Evolutionary conservation across 805 yeast species (phyloP).

Genomic region (Nakazawaea sp.): DNA sequence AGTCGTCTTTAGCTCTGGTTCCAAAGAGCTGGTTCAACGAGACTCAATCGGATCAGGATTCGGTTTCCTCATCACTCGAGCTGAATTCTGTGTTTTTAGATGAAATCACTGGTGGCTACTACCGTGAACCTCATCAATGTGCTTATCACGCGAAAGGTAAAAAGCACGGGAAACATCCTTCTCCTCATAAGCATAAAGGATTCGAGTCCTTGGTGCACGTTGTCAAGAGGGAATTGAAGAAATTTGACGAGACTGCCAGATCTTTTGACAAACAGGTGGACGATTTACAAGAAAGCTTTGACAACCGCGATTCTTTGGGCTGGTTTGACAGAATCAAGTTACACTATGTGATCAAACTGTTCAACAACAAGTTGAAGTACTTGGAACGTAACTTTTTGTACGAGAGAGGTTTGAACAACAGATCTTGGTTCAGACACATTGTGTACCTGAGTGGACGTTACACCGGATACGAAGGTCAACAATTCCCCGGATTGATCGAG

Average conservation of each 20-base stretch:
- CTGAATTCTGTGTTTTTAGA: neutral
- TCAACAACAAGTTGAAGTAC: slow-evolving; percentile 32
- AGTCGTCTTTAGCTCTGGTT: slow-evolving; percentile 25
- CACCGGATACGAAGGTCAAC: slow-evolving; percentile 56
- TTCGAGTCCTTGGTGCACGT: slow-evolving; percentile 19
- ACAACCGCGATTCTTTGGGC: slow-evolving; percentile 21
- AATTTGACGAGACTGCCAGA: neutral
- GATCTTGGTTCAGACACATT: slow-evolving; percentile 54
- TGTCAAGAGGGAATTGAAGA: slow-evolving; percentile 9
- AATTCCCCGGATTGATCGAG: slow-evolving; percentile 49
- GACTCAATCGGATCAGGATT: neutral
- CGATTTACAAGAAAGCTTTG: slow-evolving; percentile 20
- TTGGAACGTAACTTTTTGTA: slow-evolving; percentile 41
- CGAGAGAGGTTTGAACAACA: slow-evolving; percentile 38
- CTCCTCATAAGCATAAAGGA: too few relatives aligned
- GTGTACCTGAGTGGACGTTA: slow-evolving; percentile 54
- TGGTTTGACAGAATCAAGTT: slow-evolving; percentile 25
- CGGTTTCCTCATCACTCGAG: neutral
- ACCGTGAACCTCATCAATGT: neutral
- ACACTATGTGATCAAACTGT: slow-evolving; percentile 16
- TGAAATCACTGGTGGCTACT: neutral
- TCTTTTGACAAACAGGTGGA: slow-evolving; percentile 6
- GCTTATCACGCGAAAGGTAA: neutral
- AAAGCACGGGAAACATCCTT: too few relatives aligned
- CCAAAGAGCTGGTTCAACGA: slow-evolving; percentile 30